Conservation (phyloP, 371 early-diverging fungal species). For the Rhizopus microsporus region DNA sequence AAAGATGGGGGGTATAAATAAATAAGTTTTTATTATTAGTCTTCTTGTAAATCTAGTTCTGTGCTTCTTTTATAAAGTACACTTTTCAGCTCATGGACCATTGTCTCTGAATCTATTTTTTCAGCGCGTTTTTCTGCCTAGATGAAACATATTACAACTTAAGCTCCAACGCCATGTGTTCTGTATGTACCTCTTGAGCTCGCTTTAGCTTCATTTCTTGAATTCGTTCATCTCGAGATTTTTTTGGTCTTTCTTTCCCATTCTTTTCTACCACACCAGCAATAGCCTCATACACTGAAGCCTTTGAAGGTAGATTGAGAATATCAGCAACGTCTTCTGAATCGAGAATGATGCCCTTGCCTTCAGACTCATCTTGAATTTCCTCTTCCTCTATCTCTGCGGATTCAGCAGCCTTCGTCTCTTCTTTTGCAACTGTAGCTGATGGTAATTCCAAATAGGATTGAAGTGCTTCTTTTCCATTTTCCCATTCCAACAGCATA, state of each 20-base stretch:
- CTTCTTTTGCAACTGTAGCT: constrained; percentile 2
- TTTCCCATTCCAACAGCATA: constrained; percentile 45
- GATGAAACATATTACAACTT: neutral
- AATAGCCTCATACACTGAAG: constrained; percentile 50
- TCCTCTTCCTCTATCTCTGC: constrained; percentile 8
- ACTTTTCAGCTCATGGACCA: constrained; percentile 68
- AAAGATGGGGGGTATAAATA: constrained; percentile 8
- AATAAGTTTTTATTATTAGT: neutral
- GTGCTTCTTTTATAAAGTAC: constrained; percentile 54
- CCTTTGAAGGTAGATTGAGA: constrained; percentile 42
- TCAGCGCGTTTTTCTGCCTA: constrained; percentile 35
- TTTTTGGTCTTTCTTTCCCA: constrained; percentile 33
- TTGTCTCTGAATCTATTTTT: constrained; percentile 45
- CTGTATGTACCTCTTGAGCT: constrained; percentile 47
- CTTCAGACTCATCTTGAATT: constrained; percentile 25
- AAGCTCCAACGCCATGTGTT: neutral
- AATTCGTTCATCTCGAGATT: constrained; percentile 63
- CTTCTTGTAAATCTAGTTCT: constrained; percentile 34
- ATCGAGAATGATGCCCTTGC: constrained; percentile 25
- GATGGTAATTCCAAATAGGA: constrained; percentile 25
- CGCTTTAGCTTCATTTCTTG: constrained; percentile 53
- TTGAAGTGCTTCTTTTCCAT: constrained; percentile 34
- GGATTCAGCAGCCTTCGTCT: neutral
- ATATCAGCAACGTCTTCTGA: constrained; percentile 41
- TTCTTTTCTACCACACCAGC: constrained; percentile 41